These are phyloP conservation scores for Nakazawaea laoshanensis DNA, from an alignment of 805 yeast genomes.

Conservation along the genomic window DNA sequence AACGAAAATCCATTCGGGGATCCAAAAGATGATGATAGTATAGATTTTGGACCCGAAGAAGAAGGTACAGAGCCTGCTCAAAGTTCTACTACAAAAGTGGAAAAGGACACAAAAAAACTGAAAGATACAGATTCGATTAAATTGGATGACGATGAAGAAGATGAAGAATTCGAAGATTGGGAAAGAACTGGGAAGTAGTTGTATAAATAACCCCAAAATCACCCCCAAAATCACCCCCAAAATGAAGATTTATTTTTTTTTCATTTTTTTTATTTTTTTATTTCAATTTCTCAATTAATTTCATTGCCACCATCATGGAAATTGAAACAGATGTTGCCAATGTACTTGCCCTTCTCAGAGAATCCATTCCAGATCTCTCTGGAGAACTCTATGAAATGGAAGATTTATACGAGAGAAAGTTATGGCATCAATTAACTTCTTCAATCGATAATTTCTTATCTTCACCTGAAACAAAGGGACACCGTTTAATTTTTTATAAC, in stretches of 20 bases:
- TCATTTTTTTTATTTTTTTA: too few relatives aligned
- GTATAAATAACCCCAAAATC: too few relatives aligned
- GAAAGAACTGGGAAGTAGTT: constrained; percentile 5
- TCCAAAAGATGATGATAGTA: constrained; percentile 13
- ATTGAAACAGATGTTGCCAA: constrained; percentile 31
- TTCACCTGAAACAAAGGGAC: constrained; percentile 37
- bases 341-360: constrained; percentile 54
- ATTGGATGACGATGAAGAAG: constrained; percentile 12
- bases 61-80: constrained; percentile 13
- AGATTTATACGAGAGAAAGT: constrained; percentile 77
- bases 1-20: constrained; percentile 28
- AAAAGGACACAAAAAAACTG: not conserved
- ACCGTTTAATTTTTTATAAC: constrained; percentile 61
- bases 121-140: constrained; percentile 10
- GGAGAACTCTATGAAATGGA: constrained; percentile 63
- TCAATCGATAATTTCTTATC: constrained; percentile 53
- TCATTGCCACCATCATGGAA: constrained; percentile 13
- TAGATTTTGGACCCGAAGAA: constrained; percentile 22
- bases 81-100: not conserved
- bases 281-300: too few relatives aligned
- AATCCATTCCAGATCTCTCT: constrained; percentile 56
- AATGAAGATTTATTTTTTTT: not conserved
- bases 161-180: constrained; percentile 9
- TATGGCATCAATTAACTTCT: constrained; percentile 91
- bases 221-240: not conserved